Percentiles rank a stretch among this genome's conserved stretches.
phyloP scores from a whole-genome alignment of 352 stramenopile genomes.

The Phytophthora ramorum region DNA sequence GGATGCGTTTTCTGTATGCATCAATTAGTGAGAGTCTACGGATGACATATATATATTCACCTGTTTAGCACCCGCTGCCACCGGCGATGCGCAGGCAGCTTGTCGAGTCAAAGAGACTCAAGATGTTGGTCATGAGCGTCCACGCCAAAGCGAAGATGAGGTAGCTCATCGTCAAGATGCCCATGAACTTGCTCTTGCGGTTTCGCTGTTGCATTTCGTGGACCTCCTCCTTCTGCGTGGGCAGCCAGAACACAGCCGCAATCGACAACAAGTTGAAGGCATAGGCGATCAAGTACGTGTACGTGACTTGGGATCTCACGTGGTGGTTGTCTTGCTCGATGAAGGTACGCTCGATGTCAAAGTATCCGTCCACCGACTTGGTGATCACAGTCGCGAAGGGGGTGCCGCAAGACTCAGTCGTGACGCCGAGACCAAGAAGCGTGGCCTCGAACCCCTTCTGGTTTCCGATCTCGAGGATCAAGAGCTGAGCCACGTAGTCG shows the following conservation, averaged over 20 bases:
- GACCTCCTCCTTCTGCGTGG: conserved; percentile 53
- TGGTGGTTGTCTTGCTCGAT: conserved; percentile 38
- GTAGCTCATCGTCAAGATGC: conserved; percentile 31
- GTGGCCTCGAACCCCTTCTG: conserved; percentile 49
- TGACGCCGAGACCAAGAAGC: conserved; percentile 46
- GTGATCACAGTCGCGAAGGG: conserved; percentile 54
- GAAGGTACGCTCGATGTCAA: conserved; percentile 44
- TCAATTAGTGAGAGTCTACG: too few relatives aligned
- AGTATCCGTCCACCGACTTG: conserved; percentile 43
- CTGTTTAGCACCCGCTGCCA: conserved; percentile 35
- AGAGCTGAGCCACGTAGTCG: conserved; percentile 41
- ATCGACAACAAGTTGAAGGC: conserved; percentile 48
- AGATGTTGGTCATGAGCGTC: conserved; percentile 60
- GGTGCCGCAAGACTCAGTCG: conserved; percentile 33
- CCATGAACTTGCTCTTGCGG: conserved; percentile 39
- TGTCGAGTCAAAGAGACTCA: conserved; percentile 52
- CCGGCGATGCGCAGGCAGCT: conserved; percentile 51
- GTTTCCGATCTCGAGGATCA: conserved; percentile 51
- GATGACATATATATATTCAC: not conserved
- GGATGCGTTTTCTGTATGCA: too few relatives aligned
- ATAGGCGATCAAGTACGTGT: conserved; percentile 57
- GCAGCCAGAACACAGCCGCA: conserved; percentile 47
- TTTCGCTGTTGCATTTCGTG: conserved; percentile 46
- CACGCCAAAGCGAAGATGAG: conserved; percentile 45
- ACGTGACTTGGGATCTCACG: conserved; percentile 51